Base-by-base conservation (phyloP, 495 filamentous ascomycete species). In the Bacidia rubella region DNA sequence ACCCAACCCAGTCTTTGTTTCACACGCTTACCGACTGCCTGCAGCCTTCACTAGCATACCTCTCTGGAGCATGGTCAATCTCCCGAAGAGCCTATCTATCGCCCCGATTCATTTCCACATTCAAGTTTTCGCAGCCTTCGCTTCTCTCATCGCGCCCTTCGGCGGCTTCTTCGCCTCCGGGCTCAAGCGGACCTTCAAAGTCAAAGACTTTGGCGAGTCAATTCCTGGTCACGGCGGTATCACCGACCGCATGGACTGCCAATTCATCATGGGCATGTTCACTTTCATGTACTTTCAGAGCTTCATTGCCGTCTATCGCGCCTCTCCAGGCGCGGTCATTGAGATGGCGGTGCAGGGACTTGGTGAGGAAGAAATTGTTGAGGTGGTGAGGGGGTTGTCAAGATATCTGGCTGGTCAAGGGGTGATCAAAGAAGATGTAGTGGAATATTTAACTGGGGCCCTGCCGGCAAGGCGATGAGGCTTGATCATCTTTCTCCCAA, bases 251-350 rank as follows among this genome's bases (percentile, higher is more conserved):
- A 97, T 99, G 93, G 93, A 99, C 62, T 99, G 93, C 69, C 93
- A 99, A 64, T 96, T 96, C 71, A 97, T 96, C 70, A 99, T 99
- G 93, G 93, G 93, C 10, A 87, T 96, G 72, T 97, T 99, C 60
- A 79, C 93, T 11, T 97, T 85, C 68, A 86, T 99, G 74, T 99
- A 99, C 68, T 97, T 92, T 69, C 87, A 95, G 66, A 90, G 87
- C 62, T 99, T 99, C 65, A 92, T 99, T 63, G 90, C 90, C 9
- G 73, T 86, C 17, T 79, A 90, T 69, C 84, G 83, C 60, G 80
- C 84, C 9, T 85, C 73, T 52, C 82, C 93, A 11, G 90, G 88
- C 2, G 80, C 79, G 47, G 82, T 97, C 26, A 83, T 99, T 57
- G 90, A 97, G 72, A 75, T 77, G 29, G 88, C 83, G 26, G 90